Conservation (phyloP, 2,329 filamentous ascomycete genomes). For the Diaporthe velutina region DNA sequence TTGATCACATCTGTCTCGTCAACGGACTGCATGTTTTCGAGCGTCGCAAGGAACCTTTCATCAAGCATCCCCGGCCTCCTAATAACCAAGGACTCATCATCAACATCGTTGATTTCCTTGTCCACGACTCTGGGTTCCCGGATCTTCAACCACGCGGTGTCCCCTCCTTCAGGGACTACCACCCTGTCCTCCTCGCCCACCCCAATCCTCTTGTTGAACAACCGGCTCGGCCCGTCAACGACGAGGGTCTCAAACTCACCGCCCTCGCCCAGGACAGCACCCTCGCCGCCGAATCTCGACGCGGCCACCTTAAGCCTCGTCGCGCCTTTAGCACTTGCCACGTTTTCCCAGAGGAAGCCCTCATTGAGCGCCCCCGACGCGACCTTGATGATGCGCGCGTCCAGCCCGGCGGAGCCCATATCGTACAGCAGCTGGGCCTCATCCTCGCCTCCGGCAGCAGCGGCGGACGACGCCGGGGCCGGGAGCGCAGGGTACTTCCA, state of each 20-base stretch:
- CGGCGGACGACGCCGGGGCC: conserved; percentile 48
- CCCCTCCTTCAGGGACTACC: conserved; percentile 77
- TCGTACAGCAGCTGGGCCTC: conserved; percentile 78
- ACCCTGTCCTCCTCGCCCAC: conserved; percentile 67
- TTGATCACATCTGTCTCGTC: background rate
- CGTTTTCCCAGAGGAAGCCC: conserved; percentile 82
- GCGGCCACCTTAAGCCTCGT: conserved; percentile 65
- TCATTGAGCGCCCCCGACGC: conserved; percentile 91
- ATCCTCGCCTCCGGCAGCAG: conserved; percentile 48
- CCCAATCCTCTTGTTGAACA: conserved; percentile 81
- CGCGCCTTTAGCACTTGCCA: conserved; percentile 69
- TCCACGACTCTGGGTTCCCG: conserved; percentile 65
- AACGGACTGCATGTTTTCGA: conserved; percentile 49
- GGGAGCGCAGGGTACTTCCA: conserved; percentile 91
- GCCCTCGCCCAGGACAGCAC: conserved; percentile 88
- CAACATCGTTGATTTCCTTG: conserved; percentile 48
- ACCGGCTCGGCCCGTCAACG: conserved; percentile 77
- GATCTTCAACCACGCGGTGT: conserved; percentile 80
- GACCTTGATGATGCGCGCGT: conserved; percentile 95
- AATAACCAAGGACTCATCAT: conserved; percentile 46
- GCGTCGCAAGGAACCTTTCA: conserved; percentile 62
- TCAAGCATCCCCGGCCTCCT: conserved; percentile 78
- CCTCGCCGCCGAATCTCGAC: conserved; percentile 76
- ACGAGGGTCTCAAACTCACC: conserved; percentile 97
- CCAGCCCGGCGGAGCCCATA: conserved; percentile 82